These are phyloP conservation scores for Russula abietina DNA, from an alignment of 768 basidiomycete genomes.

Conservation along the genomic window DNA sequence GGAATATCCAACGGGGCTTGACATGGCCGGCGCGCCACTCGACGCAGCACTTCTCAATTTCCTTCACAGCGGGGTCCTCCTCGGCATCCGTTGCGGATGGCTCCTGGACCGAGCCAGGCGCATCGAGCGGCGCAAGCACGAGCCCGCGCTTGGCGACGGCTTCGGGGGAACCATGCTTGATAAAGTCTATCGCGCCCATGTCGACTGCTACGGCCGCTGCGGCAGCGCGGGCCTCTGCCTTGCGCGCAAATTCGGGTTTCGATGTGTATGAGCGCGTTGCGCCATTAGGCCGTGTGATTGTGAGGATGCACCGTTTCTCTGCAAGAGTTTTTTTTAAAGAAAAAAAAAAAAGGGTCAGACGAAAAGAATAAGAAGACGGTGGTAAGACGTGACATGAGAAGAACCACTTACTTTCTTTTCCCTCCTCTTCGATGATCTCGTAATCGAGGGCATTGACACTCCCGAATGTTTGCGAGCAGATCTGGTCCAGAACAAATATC, in stretches of 20 bases:
- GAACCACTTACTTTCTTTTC: constrained; percentile 16
- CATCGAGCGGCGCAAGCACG: constrained; percentile 31
- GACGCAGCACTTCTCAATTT: constrained; percentile 50
- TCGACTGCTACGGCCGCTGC: constrained; percentile 51
- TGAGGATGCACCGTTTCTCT: constrained; percentile 59
- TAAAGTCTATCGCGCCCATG: constrained; percentile 57
- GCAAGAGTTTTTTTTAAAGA: neutral
- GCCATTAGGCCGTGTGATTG: constrained; percentile 52
- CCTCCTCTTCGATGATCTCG: constrained; percentile 24
- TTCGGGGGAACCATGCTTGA: constrained; percentile 41
- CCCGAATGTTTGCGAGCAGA: constrained; percentile 28
- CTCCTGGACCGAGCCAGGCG: constrained; percentile 12
- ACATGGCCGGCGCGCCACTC: constrained; percentile 51
- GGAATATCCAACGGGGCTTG: constrained; percentile 47
- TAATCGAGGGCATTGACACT: constrained; percentile 26
- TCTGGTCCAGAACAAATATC: constrained; percentile 25
- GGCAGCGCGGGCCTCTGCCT: constrained; percentile 48
- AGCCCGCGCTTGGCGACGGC: constrained; percentile 34
- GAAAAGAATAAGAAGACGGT: neutral
- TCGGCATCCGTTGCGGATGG: constrained; percentile 5
- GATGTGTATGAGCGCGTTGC: constrained; percentile 48
- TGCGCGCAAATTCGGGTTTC: constrained; percentile 38
- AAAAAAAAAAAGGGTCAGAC: neutral
- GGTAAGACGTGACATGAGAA: neutral
- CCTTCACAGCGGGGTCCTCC: constrained; percentile 30